Evolutionary conservation across 371 early-diverging fungal species (phyloP).

Genomic region (Mucor racemosus): DNA sequence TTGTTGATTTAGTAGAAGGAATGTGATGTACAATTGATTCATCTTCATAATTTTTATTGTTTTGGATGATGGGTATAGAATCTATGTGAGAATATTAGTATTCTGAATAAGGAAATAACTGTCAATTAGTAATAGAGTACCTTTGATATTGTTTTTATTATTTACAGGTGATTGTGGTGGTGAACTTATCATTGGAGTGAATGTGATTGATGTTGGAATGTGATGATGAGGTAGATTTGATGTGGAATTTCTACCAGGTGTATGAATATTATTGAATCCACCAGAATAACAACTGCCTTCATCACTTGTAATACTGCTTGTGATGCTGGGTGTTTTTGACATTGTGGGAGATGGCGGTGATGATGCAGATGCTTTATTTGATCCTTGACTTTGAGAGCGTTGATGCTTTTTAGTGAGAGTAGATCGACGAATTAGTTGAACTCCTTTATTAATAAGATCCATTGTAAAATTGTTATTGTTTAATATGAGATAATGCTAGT

Average conservation of each 20-base stretch:
- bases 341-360: conserved; percentile 18
- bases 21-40: neutral
- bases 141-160: conserved; percentile 9
- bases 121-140: conserved; percentile 8
- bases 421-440: conserved; percentile 28
- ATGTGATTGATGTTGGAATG: conserved; percentile 17
- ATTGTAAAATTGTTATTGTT: conserved; percentile 9
- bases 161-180: conserved; percentile 22
- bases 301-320: conserved; percentile 33
- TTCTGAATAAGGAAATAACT: conserved; percentile 22
- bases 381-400: conserved; percentile 19
- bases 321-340: conserved; percentile 34
- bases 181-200: conserved; percentile 21
- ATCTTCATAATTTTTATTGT: conserved; percentile 4
- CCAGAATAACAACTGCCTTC: conserved; percentile 32
- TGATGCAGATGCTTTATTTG: conserved; percentile 10
- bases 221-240: conserved; percentile 10
- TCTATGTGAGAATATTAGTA: neutral
- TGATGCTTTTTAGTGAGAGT: conserved; percentile 22
- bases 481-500: neutral
- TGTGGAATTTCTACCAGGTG: conserved; percentile 23
- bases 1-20: neutral
- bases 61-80: conserved; percentile 19
- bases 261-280: conserved; percentile 11
- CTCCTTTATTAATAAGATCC: conserved; percentile 39